Percentiles rank a stretch among this genome's conserved stretches.
phyloP scores from a whole-genome alignment of 2,329 filamentous ascomycete genomes.

The Purpureocillium lavendulum region DNA sequence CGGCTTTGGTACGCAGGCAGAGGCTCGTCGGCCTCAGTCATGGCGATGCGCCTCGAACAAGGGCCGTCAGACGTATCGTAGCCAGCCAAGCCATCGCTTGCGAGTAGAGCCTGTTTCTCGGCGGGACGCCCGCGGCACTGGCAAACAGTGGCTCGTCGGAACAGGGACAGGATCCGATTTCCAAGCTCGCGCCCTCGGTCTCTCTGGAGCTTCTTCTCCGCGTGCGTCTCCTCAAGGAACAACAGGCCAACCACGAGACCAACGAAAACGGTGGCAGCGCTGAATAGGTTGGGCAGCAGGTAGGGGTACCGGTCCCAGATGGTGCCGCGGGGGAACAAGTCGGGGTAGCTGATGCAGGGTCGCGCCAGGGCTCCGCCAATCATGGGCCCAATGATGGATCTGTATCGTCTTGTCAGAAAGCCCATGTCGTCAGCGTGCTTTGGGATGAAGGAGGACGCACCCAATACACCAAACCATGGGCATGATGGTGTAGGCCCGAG shows the following conservation, averaged over 20 bases:
- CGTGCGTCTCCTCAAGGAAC: slow-evolving; percentile 91
- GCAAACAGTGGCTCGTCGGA: slow-evolving; percentile 22
- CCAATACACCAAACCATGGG: slow-evolving; percentile 97
- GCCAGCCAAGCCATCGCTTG: slow-evolving; percentile 51
- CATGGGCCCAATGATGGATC: slow-evolving; percentile 84
- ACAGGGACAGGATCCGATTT: slow-evolving; percentile 51
- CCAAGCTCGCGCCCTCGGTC: slow-evolving; percentile 75
- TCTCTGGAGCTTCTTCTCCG: slow-evolving; percentile 64
- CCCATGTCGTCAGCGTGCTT: no score
- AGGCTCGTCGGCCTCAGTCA: slow-evolving; percentile 40
- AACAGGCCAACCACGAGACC: slow-evolving; percentile 73
- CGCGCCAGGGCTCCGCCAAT: slow-evolving; percentile 85
- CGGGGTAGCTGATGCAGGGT: slow-evolving; percentile 75
- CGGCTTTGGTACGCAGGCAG: slow-evolving; percentile 62
- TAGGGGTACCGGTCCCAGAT: slow-evolving; percentile 87
- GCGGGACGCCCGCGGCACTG: slow-evolving; percentile 28
- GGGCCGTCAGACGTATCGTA: slow-evolving; percentile 40
- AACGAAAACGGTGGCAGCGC: slow-evolving; percentile 65
- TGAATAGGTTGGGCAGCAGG: slow-evolving; percentile 85
- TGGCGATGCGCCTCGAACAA: neutral
- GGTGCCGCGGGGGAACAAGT: slow-evolving; percentile 60
- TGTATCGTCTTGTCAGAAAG: slow-evolving; percentile 27
- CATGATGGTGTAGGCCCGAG: slow-evolving; percentile 94
- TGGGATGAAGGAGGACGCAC: slow-evolving; percentile 32
- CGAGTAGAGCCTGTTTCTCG: slow-evolving; percentile 57